Base-by-base conservation (phyloP, 495 filamentous ascomycete genomes). In the Trichoderma orchidacearum region DNA sequence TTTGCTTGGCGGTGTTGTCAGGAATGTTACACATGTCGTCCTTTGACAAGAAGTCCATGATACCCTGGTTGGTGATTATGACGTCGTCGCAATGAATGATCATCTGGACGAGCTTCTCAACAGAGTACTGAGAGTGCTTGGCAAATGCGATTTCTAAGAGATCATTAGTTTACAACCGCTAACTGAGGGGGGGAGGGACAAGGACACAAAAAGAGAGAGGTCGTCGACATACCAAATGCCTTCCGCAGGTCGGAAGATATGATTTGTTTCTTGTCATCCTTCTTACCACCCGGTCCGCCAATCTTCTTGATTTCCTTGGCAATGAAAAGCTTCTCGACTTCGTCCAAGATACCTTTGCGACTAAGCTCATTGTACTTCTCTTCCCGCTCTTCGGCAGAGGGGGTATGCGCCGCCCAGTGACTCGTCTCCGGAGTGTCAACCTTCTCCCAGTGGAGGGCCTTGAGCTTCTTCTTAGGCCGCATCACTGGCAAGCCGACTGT, bases 371-470 rank as follows among this genome's bases (percentile, higher is more conserved):
- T 82, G 65, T 96, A 97, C 68, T 96, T 95, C 65, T 94, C 86
- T 74, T 98, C 94, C 65, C 89, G 89, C 59, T 83, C 86, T 65
- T 92, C 82, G 13, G 78, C 75, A 7, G 88, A 93, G 11, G 86
- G 85, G 27, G 87, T 82, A 67, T 95, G 89, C 15, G 81, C 73
- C 35, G 93, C 93, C 94, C 94, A 98, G 59, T 97, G 89, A 31
- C 93, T 97, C 34, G 92, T 89, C 66, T 95, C 85, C 15, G 90
- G 87, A 53, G 89, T 78, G 69, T 98, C 93, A 34, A 98, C 87
- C 72, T 98, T 98, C 66, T 98, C 93, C 93, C 93, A 98, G 74
- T 98, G 93, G 59, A 98, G 80, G 32, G 93, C 91, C 80, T 98
- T 98, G 64, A 98, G 87, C 72, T 97, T 98, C 83, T 94, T 96